Evolutionary conservation across 2,329 filamentous ascomycete species (phyloP).

Genomic region (Teratosphaeria viscida): DNA sequence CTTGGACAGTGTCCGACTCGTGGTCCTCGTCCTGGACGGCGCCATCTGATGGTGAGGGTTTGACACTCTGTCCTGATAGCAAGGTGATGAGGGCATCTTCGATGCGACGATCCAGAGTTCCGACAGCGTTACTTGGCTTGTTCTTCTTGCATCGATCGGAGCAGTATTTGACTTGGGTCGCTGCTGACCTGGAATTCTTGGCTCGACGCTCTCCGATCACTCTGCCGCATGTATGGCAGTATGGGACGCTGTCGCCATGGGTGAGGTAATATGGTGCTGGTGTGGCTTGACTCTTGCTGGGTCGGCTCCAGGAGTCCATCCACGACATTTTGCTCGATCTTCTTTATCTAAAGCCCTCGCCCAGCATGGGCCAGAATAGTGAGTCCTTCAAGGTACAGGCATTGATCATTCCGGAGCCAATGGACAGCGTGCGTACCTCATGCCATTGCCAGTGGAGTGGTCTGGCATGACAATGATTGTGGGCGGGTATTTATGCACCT

Average conservation of each 20-base stretch:
- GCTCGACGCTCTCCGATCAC: slow-evolving; percentile 34
- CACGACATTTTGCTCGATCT: slow-evolving; percentile 25
- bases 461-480: too few species aligned
- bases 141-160: slow-evolving; percentile 44
- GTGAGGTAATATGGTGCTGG: slow-evolving; percentile 47
- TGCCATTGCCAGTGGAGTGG: too few species aligned
- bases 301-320: slow-evolving; percentile 35
- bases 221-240: slow-evolving; percentile 48
- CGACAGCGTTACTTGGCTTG: slow-evolving; percentile 36
- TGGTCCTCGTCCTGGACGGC: slow-evolving; percentile 2
- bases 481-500: too few species aligned
- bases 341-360: background rate
- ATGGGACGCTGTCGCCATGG: slow-evolving; percentile 38
- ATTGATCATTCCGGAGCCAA: background rate
- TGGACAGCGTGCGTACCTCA: too few species aligned
- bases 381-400: background rate
- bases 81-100: slow-evolving; percentile 40
- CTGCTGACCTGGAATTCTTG: slow-evolving; percentile 20
- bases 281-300: slow-evolving; percentile 10
- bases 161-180: slow-evolving; percentile 43
- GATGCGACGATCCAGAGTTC: slow-evolving; percentile 38
- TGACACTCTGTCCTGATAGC: slow-evolving; percentile 21
- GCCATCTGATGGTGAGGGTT: slow-evolving; percentile 7
- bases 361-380: background rate
- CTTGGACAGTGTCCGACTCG: background rate